Evolutionary conservation across 208 protist genomes (phyloP).

Genomic region (Trypanosoma vivax): DNA sequence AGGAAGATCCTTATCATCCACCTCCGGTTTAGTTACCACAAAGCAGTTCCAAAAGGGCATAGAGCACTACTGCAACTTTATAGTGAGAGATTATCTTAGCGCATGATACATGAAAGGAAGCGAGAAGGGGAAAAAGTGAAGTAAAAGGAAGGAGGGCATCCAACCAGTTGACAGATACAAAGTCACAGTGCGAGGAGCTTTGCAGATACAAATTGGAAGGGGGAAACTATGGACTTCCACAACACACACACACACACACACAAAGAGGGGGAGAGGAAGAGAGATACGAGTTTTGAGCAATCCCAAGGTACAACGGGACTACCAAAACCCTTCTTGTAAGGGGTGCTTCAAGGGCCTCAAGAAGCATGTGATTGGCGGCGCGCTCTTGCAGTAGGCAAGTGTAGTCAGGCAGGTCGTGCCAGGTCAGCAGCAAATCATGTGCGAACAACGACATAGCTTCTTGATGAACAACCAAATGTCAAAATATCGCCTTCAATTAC

Average conservation of each 20-base stretch:
- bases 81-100: background rate
- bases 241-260: too few species aligned
- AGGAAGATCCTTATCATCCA: constrained; percentile 81
- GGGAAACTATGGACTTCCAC: too few species aligned
- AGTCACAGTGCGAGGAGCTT: background rate
- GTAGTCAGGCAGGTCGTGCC: background rate
- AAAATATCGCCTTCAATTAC: constrained; percentile 70
- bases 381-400: background rate
- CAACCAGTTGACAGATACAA: too few species aligned
- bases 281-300: too few species aligned
- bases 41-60: constrained; percentile 80
- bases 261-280: too few species aligned
- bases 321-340: too few species aligned
- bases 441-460: constrained; percentile 67
- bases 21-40: constrained; percentile 54
- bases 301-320: too few species aligned
- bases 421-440: background rate
- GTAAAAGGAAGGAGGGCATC: too few species aligned
- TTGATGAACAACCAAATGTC: constrained; percentile 60
- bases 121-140: background rate
- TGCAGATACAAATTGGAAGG: too few species aligned
- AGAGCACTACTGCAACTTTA: background rate
- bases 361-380: too few species aligned
- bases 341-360: too few species aligned
- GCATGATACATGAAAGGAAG: background rate